Evolutionary conservation across 208 protist genomes (phyloP).

Genomic region (Acanthamoeba lenticulata): DNA sequence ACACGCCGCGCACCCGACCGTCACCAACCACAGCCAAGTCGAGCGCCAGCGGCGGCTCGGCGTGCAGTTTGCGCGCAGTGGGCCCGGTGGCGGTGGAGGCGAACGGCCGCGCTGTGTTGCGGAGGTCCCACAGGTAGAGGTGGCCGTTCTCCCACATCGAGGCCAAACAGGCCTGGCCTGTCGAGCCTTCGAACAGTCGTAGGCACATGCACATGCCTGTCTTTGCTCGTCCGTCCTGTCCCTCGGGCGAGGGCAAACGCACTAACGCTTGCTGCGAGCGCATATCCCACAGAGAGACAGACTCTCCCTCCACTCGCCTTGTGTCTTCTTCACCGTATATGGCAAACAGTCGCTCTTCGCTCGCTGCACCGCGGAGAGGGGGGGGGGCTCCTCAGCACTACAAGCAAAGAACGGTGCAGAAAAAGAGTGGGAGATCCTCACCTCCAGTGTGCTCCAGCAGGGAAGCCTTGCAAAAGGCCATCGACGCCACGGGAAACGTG

Average conservation of each 20-base stretch:
- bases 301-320: not conserved
- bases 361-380: not conserved
- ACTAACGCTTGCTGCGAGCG: not conserved
- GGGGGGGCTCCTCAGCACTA: too few species aligned
- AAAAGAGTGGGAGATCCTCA: too few species aligned
- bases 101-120: not conserved
- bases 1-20: not conserved
- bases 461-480: not conserved
- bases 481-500: not conserved
- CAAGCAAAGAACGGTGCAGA: too few species aligned
- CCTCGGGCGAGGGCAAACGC: not conserved
- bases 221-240: not conserved
- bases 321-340: not conserved
- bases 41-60: not conserved
- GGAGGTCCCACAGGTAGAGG: not conserved
- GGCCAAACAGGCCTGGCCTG: not conserved
- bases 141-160: not conserved
- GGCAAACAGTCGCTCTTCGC: not conserved
- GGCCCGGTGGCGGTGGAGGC: not conserved
- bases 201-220: not conserved
- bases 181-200: not conserved
- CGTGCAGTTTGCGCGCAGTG: not conserved
- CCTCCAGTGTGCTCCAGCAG: not conserved
- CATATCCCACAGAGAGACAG: not conserved
- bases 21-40: not conserved